Base-by-base conservation (phyloP, 106 monocot genomes). In the Gastrodia elata region DNA sequence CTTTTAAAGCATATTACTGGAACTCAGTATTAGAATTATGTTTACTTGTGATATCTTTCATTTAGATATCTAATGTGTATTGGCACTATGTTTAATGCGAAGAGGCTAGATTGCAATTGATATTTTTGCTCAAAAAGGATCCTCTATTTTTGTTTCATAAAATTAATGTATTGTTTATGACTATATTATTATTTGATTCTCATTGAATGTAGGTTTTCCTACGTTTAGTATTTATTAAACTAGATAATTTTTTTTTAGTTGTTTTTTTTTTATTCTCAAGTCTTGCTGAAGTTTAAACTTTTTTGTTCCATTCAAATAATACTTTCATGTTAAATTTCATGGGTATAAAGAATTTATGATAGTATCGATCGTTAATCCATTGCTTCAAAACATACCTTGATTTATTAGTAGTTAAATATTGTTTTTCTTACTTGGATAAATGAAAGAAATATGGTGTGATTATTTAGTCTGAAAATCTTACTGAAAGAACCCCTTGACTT, bases 231-330 rank as follows among this genome's bases (percentile, higher is more conserved):
- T 2, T 61, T 61, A 32, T 61, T 61, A 32, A 61, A 11, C 61
- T 61, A 30, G 61, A 44, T n/a, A 44, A 61, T 61, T 61, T n/a
- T 22, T 52, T 61, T n/a, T 30, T 61, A 32, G 27, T 30, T 58
- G 1, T 58, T 25, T 2, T 58, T 25, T 26, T 28, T 57, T 1
- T 57, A n/a, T n/a, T n/a, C n/a, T n/a, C n/a, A n/a, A n/a, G n/a
- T 57, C 8, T 57, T 2, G 8, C 8, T 61, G 52, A 52, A 52
- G 52, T 52, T 22, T 24, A 22, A 22, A 18, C 3, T 52, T 52
- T 52, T n/a, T 52, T 20, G 3, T 52, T 22, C 3, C 52, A 52
- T 3, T 52, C 22, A 1, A 22, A 22, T 52, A 52, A n/a, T 22
- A 52, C 2, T 52, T 52, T 52, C 52, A 52, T 52, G 5, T 3